A percentile compares a stretch with the other conserved stretches of the same genome.
These are phyloP conservation scores for Fusarium coffeatum DNA, from an alignment of 2,329 filamentous ascomycete genomes.

Conservation along the genomic window DNA sequence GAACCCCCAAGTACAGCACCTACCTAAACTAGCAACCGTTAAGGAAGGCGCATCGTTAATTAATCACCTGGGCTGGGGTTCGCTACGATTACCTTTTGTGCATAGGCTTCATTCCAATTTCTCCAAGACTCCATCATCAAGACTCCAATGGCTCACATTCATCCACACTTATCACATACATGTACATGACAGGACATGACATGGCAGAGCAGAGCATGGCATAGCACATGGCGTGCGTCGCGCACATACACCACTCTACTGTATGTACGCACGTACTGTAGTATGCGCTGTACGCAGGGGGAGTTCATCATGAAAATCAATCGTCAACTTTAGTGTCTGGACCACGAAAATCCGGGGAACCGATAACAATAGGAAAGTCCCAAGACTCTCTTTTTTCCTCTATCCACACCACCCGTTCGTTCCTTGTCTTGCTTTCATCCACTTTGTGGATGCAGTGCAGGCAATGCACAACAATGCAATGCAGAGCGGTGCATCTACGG, in stretches of 20 bases:
- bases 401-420: constrained; percentile 26
- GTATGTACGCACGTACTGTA: not conserved
- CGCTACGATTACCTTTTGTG: constrained; percentile 1
- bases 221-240: not conserved
- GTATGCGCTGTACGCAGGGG: constrained; percentile 1
- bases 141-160: constrained; percentile 4
- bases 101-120: not conserved
- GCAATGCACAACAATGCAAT: not conserved
- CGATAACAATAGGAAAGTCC: constrained; percentile 30
- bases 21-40: constrained; percentile 17
- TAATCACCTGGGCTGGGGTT: constrained; percentile 35
- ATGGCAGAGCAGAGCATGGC: not conserved
- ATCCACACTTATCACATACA: not conserved
- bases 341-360: constrained; percentile 40
- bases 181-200: not conserved
- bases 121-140: not conserved
- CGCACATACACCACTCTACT: not conserved
- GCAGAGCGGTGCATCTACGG: not conserved
- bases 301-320: constrained; percentile 19
- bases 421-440: constrained; percentile 12
- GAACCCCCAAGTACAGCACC: not conserved
- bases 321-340: constrained; percentile 11
- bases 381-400: not conserved
- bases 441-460: constrained; percentile 26
- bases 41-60: constrained; percentile 33